Evolutionary conservation across 176 grass and related monocot genomes (phyloP), one percentile per base, ranked within the genome.

Genomic region (Aegilops speltoides): DNA sequence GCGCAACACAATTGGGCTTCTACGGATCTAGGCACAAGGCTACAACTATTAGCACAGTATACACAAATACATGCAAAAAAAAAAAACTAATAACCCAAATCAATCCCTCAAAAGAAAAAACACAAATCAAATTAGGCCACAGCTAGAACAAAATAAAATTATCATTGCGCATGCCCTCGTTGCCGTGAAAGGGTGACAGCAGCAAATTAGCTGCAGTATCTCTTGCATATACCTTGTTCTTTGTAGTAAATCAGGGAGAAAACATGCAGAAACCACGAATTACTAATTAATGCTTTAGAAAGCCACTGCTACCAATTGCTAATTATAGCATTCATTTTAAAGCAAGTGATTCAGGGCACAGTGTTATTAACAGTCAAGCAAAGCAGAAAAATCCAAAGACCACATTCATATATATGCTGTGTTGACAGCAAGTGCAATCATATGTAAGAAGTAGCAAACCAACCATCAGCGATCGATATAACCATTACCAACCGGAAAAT

Each of bases 61-160:
- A 41, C 28, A 28, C 28, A 28, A 28, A 28, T 28, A 28, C 28
- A 28, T 28, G 28, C 28, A 28, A 28, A 28, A 28, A 28, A 28
- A 28, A 28, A 28, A 36, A 36, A 37, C 13, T 50, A 28, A 25
- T 26, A 72, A 73, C 22, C 15, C 85, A 36, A 71, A 5, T 34
- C 28, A 28, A 33, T 33, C 32, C 34, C 34, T 6, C 4, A 36
- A 36, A 36, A 36, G 1, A 1, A 36, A 36, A 36, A 36, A 36
- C 34, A 37, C 1, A 37, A 80, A 43, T 52, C 57, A 64, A 24
- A 41, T 41, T 41, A 41, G 38, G 38, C 78, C n/a, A 80, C 63
- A 33, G 29, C 78, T 37, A 67, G 41, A 56, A 65, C n/a, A 87
- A 28, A 64, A 75, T 65, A 65, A n/a, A 75, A 72, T 37, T 64